These are phyloP conservation scores for Diaporthe destruens DNA, from an alignment of 2,329 filamentous ascomycete genomes.

Conservation along the genomic window DNA sequence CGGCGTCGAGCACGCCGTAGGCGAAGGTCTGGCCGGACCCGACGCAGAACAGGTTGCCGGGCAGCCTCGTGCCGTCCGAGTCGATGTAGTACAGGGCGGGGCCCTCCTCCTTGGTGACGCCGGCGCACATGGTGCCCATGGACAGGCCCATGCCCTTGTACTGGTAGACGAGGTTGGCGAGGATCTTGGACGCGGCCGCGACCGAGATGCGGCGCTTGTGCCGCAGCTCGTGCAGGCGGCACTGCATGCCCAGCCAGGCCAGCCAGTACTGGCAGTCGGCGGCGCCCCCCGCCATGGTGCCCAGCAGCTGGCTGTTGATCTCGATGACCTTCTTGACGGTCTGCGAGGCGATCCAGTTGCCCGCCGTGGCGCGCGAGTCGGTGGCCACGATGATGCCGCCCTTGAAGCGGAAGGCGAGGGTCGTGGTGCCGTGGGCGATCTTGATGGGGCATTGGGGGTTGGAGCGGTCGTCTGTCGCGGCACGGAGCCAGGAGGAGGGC, in stretches of 20 bases:
- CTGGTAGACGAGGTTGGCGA: conserved; percentile 96
- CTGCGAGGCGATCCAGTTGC: conserved; percentile 99
- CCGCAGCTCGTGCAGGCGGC: conserved; percentile 97
- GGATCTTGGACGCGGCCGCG: conserved; percentile 96
- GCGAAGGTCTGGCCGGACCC: conserved; percentile 98
- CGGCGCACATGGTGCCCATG: conserved; percentile 99
- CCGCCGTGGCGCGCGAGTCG: conserved; percentile 95
- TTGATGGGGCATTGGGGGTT: conserved; percentile 99
- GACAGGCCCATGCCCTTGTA: conserved; percentile 99
- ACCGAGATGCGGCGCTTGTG: conserved; percentile 99
- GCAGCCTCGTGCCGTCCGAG: conserved; percentile 91
- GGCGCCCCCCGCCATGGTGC: conserved; percentile 98
- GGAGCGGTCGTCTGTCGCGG: conserved; percentile 95
- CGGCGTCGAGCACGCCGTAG: conserved; percentile 95
- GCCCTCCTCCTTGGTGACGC: conserved; percentile 94
- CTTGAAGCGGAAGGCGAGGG: conserved; percentile 97
- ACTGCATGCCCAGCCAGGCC: conserved; percentile 98
- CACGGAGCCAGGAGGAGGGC: conserved; percentile 94
- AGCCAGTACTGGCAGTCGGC: conserved; percentile 99
- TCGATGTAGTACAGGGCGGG: conserved; percentile 99
- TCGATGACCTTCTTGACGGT: conserved; percentile 99
- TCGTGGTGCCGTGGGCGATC: conserved; percentile 98
- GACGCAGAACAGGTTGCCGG: conserved; percentile 97
- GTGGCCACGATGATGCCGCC: conserved; percentile 98
- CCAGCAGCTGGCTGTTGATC: conserved; percentile 93